These are phyloP conservation scores for Oemleria cerasiformis DNA, from an alignment of 306 rosid genomes.

Conservation along the genomic window DNA sequence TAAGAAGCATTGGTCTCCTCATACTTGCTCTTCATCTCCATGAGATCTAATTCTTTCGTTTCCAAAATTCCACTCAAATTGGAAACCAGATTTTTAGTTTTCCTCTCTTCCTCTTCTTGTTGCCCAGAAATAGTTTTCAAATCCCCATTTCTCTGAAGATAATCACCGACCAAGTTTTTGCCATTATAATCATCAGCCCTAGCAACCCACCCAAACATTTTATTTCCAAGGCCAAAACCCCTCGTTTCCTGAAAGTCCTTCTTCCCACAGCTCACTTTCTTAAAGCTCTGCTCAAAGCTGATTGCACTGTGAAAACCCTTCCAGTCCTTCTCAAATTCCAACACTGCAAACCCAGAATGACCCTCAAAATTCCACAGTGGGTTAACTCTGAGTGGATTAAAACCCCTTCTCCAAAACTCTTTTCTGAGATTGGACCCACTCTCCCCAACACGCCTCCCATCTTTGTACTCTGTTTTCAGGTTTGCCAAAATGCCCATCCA, in stretches of 20 bases:
- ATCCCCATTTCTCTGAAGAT: constrained; percentile 44
- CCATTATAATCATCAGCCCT: constrained; percentile 37
- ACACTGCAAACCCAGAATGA: constrained; percentile 68
- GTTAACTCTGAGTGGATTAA: constrained; percentile 59
- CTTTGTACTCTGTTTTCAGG: constrained; percentile 41
- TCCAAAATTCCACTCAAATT: constrained; percentile 47
- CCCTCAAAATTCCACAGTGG: constrained; percentile 63
- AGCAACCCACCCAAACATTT: constrained; percentile 69
- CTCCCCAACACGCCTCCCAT: constrained; percentile 52
- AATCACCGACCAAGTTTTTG: constrained; percentile 24
- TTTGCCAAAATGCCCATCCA: constrained; percentile 73
- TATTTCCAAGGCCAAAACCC: constrained; percentile 30
- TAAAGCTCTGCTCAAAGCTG: constrained; percentile 62
- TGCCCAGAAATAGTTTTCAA: constrained; percentile 38
- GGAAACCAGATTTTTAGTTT: constrained; percentile 43
- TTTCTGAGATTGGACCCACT: constrained; percentile 62
- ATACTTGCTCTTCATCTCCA: constrained; percentile 40
- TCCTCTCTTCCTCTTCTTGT: constrained; percentile 44
- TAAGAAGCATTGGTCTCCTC: constrained; percentile 34
- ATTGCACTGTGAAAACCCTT: constrained; percentile 66
- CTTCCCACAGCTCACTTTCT: constrained; percentile 46
- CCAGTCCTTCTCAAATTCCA: constrained; percentile 63
- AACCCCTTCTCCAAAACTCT: constrained; percentile 52
- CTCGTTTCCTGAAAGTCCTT: constrained; percentile 30
- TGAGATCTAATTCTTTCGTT: constrained; percentile 37